Conservation (phyloP, 345 rosid species). For the Aurinia saxatilis region DNA sequence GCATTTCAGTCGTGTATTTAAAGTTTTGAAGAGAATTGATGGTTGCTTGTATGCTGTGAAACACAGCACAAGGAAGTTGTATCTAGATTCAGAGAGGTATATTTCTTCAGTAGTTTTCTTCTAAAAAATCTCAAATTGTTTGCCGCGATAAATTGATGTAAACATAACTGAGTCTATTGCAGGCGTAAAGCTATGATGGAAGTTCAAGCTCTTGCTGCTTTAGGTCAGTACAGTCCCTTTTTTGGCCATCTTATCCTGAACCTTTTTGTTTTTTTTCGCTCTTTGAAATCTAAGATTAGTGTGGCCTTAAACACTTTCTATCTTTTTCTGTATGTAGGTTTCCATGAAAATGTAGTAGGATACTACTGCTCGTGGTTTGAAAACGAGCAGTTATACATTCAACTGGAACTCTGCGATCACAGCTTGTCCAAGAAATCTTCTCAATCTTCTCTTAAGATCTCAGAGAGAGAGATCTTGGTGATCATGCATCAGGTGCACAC, state of each 20-base stretch:
- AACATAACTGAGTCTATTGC: slow-evolving; percentile 15
- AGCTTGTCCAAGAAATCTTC: slow-evolving; percentile 56
- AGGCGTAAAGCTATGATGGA: slow-evolving; percentile 98
- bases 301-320: background rate
- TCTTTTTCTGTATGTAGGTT: slow-evolving; percentile 39
- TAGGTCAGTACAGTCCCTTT: slow-evolving; percentile 44
- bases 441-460: slow-evolving; percentile 27
- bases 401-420: slow-evolving; percentile 88
- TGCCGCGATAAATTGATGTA: background rate
- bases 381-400: slow-evolving; percentile 85
- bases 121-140: background rate
- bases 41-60: slow-evolving; percentile 97
- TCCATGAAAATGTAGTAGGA: slow-evolving; percentile 73
- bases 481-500: slow-evolving; percentile 68
- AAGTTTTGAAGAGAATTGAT: slow-evolving; percentile 88
- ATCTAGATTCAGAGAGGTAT: slow-evolving; percentile 77
- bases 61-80: slow-evolving; percentile 56
- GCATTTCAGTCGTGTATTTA: slow-evolving; percentile 79
- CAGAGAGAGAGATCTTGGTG: slow-evolving; percentile 56
- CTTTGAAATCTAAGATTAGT: background rate
- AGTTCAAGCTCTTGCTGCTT: slow-evolving; percentile 96
- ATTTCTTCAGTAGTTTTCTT: background rate
- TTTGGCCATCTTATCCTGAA: background rate
- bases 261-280: background rate
- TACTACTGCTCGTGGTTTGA: slow-evolving; percentile 96